Base-by-base conservation (phyloP, 192 early-diverging fungal genomes). In the Coemansia furcata region DNA sequence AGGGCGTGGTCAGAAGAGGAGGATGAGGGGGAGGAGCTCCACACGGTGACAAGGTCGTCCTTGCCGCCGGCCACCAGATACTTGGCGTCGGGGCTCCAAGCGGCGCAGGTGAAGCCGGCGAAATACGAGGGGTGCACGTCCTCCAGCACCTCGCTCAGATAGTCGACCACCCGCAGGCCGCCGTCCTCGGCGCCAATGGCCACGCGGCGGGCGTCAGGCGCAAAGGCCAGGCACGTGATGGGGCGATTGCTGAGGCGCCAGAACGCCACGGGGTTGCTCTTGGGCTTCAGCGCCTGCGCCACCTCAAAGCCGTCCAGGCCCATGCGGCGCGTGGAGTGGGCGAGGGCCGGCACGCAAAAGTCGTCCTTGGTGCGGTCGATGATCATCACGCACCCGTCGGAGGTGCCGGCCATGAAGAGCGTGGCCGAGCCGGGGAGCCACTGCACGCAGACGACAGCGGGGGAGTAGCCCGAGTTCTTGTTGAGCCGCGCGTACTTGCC, bases 311-410 rank as follows among this genome's bases (percentile, higher is more conserved):
- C n/a, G 46, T 72, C 69, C 60, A 74, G 54, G 4, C 7, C 10
- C 5, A 50, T 19, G 2, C 32, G 46, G 26, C 62, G 26, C 40
- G 70, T 52, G 19, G 60, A 32, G 61, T 50, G 67, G 2, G 65
- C 44, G 49, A 74, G 39, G 21, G 52, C 46, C 8, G 74, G 72
- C 44, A 78, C 57, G 30, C 33, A 37, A 50, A 87, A 88, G 67
- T 98, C 95, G 12, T 97, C 95, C 65, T 89, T 87, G 7, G 92
- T 90, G 63, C 92, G 91, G 76, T 99, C 95, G 73, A 93, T 87
- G 21, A 93, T 82, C 67, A 96, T 77, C 29, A 97, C 85, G 14
- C 86, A 85, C 14, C 97, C 97, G 73, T 97, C 95, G 3, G 86
- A 84, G 57, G 89, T 94, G 1, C 92, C 88, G 1, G 85, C 94